Evolutionary conservation across 1,139 yeast genomes (phyloP), one percentile per base, ranked within the genome.

Genomic region (Fermentozyma sake): DNA sequence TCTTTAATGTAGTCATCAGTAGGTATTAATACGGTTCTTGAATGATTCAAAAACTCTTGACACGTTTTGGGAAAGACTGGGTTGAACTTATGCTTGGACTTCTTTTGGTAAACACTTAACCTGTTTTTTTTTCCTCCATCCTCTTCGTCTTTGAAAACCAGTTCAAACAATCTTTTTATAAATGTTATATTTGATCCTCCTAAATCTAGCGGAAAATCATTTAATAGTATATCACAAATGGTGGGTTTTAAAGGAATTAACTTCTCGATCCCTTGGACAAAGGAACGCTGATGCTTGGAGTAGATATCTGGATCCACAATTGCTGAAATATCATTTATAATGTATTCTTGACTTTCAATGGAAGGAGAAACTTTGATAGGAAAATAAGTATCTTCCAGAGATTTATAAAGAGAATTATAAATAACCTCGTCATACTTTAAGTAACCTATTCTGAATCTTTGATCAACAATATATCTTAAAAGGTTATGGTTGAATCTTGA

Each of bases 251-350:
- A 28, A 1, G 62, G 61, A 4, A 83, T 44, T 5, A 79, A 46
- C 6, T 58, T 46, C 35, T 79, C 80, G 3, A 85, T 62, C 0
- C 86, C 91, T 36, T 85, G 94, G 6, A 89, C 76, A 15, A 75
- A 74, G 0, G 95, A 81, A 39, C 78, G 65, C 41, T 79, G 84
- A 29, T 79, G 75, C 22, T 73, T 71, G 2, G 95, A 91, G 32
- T 60, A 57, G 24, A 80, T 51, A 47, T 86, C 86, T 0, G 68
- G 51, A 18, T 80, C 86, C 3, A 83, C 72, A 3, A 86, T 62
- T 6, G 58, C 68, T 1, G 70, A 62, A 1, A 66, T 50, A 13
- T 61, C 55, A 43, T 80, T 84, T n/a, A 77, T 57, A 13, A 56
- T 50, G 33, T 55, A 64, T 27, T 60, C 61, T 26, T 36, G 33